These are phyloP conservation scores for Thielaviopsis euricoi DNA, from an alignment of 2,329 filamentous ascomycete genomes.

Conservation along the genomic window DNA sequence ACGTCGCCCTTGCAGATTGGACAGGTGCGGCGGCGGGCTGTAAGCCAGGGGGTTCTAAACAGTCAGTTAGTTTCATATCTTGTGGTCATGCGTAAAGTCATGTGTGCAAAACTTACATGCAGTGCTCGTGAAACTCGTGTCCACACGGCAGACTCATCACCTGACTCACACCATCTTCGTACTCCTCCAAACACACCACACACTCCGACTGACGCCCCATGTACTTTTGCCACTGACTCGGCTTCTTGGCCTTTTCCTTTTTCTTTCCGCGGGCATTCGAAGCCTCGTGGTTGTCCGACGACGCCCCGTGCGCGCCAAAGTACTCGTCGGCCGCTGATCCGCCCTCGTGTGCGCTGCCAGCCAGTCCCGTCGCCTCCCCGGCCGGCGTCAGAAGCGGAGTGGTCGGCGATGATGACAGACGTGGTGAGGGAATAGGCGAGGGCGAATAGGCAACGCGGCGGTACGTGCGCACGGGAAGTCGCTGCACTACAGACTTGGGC, in stretches of 20 bases:
- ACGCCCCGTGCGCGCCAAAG: neutral
- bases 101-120: constrained; percentile 65
- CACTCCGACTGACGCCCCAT: constrained; percentile 66
- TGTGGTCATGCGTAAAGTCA: neutral
- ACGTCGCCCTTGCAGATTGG: constrained; percentile 98
- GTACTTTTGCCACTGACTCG: constrained; percentile 46
- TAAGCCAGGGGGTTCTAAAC: constrained; percentile 81
- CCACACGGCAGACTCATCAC: constrained; percentile 97
- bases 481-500: constrained; percentile 91
- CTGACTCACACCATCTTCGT: constrained; percentile 79
- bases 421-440: constrained; percentile 37
- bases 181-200: constrained; percentile 92
- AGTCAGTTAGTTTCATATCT: constrained; percentile 14
- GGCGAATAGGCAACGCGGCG: constrained; percentile 53
- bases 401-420: constrained; percentile 47
- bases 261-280: too few species aligned
- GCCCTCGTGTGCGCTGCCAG: constrained; percentile 24
- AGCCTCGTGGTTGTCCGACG: neutral
- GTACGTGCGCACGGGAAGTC: constrained; percentile 87
- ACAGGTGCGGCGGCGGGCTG: constrained; percentile 86
- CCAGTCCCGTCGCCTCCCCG: neutral
- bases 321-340: constrained; percentile 34
- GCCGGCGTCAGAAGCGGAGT: constrained; percentile 61
- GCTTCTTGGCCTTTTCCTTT: constrained; percentile 1
- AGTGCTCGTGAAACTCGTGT: constrained; percentile 93